Percentiles rank a stretch among this genome's conserved stretches.
Evolutionary conservation across 2,329 filamentous ascomycete species (phyloP).

Genomic region (Hymenoscyphus infarciens): DNA sequence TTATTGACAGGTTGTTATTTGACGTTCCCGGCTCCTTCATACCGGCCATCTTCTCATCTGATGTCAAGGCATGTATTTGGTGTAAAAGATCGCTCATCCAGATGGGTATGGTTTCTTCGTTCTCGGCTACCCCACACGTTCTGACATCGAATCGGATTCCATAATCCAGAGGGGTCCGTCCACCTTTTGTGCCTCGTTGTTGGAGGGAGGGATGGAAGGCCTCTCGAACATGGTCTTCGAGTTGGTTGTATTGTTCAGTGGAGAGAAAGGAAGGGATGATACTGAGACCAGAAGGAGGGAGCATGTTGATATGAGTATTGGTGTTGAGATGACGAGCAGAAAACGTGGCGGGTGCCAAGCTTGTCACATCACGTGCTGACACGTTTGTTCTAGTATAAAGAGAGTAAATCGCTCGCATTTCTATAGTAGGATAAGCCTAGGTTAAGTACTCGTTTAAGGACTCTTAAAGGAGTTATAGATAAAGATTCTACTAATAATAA

Average conservation of each 20-base stretch:
- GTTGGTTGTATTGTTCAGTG: neutral
- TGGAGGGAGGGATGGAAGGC: constrained; percentile 1
- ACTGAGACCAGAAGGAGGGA: constrained; percentile 5
- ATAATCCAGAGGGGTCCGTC: constrained; percentile 7
- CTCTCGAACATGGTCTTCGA: constrained; percentile 5
- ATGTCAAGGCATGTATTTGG: neutral
- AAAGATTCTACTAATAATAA: too few relatives aligned
- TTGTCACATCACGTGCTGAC: too few relatives aligned
- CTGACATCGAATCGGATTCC: constrained; percentile 9
- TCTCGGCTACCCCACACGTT: constrained; percentile 7
- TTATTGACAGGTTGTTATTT: neutral
- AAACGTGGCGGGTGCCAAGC: too few relatives aligned
- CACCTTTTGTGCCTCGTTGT: constrained; percentile 6
- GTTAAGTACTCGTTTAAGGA: too few relatives aligned
- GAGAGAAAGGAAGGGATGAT: constrained; percentile 9
- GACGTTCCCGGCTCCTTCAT: neutral
- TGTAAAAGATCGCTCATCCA: constrained; percentile 7
- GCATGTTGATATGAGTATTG: neutral
- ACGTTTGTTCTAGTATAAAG: too few relatives aligned
- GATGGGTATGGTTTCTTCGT: constrained; percentile 5
- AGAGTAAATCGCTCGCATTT: too few relatives aligned
- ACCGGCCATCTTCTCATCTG: neutral
- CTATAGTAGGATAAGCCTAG: too few relatives aligned
- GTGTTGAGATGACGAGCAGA: too few relatives aligned
- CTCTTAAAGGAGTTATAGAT: too few relatives aligned